Evolutionary conservation across 2,329 filamentous ascomycete genomes (phyloP), one percentile per base, ranked within the genome.

Genomic region (Colletotrichum sp.): DNA sequence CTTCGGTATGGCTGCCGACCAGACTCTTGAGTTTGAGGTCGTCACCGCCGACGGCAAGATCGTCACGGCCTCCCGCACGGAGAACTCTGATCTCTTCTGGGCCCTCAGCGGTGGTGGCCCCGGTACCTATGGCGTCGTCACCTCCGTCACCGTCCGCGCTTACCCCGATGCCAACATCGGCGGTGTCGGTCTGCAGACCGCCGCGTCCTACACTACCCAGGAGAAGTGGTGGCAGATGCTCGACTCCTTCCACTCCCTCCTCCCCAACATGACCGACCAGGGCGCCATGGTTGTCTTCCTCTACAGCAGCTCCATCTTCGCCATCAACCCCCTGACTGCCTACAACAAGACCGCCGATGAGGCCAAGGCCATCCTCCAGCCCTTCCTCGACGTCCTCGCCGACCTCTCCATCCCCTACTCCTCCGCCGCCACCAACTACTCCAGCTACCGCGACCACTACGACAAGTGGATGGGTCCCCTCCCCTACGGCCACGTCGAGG

Each of bases 11-110:
- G 89, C 83, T 15, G 91, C 91, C 0, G 92, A 94, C 77, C 88
- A 93, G 66, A 87, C 89, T 0, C 84, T 94, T 3, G 86, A 89
- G 77, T 90, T 85, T 69, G 87, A 92, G 75, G 89, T 92, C 2
- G 86, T 93, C n/a, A 90, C 88, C 9, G 88, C 86, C 1, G 80
- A 81, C 19, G 90, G 91, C 3, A 74, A 85, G 19, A 79, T 88
- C n/a, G 77, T 92, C 2, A 87, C 82, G 3, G 90, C 90, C 0
- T 88, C 85, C 6, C 85, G 84, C 1, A 80, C 79, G 0, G 76
- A 88, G 36, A 90, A 93, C 77, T 73, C 84, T 0, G 92, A 93
- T 68, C 84, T 94, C 2, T 93, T 91, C 84, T 94, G 92, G 92
- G 92, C 92, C 2, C 82, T 93, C 2, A 86, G 86, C 57, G 91